Base-by-base conservation (phyloP, 2,329 filamentous ascomycete species). In the Verticillium klebahnii region DNA sequence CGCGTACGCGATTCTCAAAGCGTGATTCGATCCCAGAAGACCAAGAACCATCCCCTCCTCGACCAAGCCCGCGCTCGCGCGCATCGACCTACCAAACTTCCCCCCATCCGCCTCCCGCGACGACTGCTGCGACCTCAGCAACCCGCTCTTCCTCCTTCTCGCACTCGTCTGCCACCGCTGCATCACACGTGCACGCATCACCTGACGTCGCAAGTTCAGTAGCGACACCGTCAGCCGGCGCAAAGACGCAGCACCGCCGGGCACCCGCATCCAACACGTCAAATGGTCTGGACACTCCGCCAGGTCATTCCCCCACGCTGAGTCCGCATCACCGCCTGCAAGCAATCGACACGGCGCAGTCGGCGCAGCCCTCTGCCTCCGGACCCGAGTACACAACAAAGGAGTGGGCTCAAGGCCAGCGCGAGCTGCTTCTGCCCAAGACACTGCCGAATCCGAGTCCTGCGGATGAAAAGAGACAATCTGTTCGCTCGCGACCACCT, bases 391-490 rank as follows among this genome's bases (percentile, higher is more conserved):
- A 67, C 65, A 67, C 71, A 34, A 71, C 72, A 58, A 73, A 72
- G 63, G 74, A 77, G 56, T 72, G 69, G 69, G 68, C 71, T 61
- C 75, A 75, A 39, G 79, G 77, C 61, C 81, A 81, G 69, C 78
- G 79, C 59, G 80, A 83, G 67, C 71, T 82, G 61, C 69, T 81
- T 58, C 70, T 80, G 60, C 78, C 79, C 65, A 83, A 80, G 67
- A 70, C 78, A 19, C 67, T 80, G 54, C 60, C 62, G 34, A 70
- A 72, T 52, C 68, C 67, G 62, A 77, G 73, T 55, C 70, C 75
- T 61, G 70, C 80, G 61, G 79, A 85, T 80, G 84, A 84, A 62
- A 80, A 74, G 70, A 78, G 77, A 64, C 67, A 69, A 60, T 71
- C 71, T 69, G 69, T 71, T 70, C 73, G 66, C 63, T 76, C 71